Evolutionary conservation across 202 grass and related monocot genomes (phyloP).

Genomic region (Hordeum pubiflorum): DNA sequence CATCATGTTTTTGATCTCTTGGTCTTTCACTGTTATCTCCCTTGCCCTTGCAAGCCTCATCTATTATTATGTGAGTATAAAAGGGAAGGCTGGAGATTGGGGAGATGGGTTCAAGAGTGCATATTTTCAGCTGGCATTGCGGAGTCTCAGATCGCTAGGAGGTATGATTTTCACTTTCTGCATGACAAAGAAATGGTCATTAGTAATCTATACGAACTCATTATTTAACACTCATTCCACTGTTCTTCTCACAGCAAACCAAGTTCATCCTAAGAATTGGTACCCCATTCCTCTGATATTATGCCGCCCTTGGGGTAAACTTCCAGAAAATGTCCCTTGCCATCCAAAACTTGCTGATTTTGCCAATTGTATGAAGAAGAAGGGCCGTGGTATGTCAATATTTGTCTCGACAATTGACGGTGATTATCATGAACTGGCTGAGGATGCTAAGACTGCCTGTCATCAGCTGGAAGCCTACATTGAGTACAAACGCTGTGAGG

Average conservation of each 20-base stretch:
- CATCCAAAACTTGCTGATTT: conserved; percentile 99
- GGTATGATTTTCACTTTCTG: conserved; percentile 40
- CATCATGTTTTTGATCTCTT: conserved; percentile 98
- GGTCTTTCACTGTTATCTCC: conserved; percentile 92
- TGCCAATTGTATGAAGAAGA: conserved; percentile 99
- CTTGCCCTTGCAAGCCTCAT: conserved; percentile 93
- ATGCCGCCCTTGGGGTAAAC: conserved; percentile 95
- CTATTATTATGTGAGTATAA: conserved; percentile 97
- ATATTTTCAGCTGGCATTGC: conserved; percentile 89
- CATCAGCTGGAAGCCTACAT: conserved; percentile 82
- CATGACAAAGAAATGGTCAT: conserved; percentile 14
- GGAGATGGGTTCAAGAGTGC: conserved; percentile 99
- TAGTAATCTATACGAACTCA: neutral
- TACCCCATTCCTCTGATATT: conserved; percentile 97
- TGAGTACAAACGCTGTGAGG: conserved; percentile 91
- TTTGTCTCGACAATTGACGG: conserved; percentile 92
- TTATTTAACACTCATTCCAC: conserved; percentile 8
- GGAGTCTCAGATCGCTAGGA: conserved; percentile 91
- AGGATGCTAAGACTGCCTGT: conserved; percentile 87
- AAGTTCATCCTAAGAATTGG: conserved; percentile 99
- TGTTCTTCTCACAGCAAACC: conserved; percentile 59
- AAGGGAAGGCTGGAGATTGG: conserved; percentile 98
- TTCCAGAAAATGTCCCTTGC: conserved; percentile 93
- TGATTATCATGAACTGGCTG: conserved; percentile 87
- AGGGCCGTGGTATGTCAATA: conserved; percentile 97